Percentiles rank a stretch among this genome's conserved stretches.
Evolutionary conservation across 371 early-diverging fungal species (phyloP).

Genomic region (Mucor racemosus): DNA sequence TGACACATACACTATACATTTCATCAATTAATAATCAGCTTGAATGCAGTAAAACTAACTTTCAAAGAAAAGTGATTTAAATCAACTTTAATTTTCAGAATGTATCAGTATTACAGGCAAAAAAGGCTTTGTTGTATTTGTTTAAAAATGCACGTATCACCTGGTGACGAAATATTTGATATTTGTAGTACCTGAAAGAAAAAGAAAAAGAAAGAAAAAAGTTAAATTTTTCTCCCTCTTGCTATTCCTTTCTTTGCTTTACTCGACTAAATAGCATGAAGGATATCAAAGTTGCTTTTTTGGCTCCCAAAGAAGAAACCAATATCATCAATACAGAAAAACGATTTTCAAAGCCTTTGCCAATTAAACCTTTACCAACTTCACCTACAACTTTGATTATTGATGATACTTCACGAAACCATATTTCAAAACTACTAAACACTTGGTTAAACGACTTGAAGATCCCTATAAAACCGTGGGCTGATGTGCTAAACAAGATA

Average conservation of each 20-base stretch:
- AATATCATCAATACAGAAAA: not conserved
- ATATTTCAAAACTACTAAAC: constrained; percentile 29
- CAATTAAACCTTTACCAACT: constrained; percentile 7
- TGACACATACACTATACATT: too few species aligned
- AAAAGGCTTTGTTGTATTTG: not conserved
- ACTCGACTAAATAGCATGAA: not conserved
- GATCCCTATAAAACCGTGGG: constrained; percentile 27
- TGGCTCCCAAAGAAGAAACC: not conserved
- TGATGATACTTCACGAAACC: constrained; percentile 37
- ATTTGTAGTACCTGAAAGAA: not conserved
- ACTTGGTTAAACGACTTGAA: constrained; percentile 30
- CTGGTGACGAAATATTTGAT: constrained; percentile 6
- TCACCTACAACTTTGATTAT: not conserved
- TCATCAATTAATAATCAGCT: too few species aligned
- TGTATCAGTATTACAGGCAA: too few species aligned
- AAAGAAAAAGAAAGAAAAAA: not conserved
- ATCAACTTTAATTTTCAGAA: too few species aligned
- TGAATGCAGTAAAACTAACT: too few species aligned
- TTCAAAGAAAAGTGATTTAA: too few species aligned
- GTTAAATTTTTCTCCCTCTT: not conserved
- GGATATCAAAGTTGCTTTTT: not conserved
- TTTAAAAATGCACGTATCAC: constrained; percentile 13
- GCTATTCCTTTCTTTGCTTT: not conserved
- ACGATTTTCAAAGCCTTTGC: constrained; percentile 13
- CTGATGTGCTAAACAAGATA: constrained; percentile 20